Base-by-base conservation (phyloP, 768 basidiomycete species). In the Roridomyces roridus region DNA sequence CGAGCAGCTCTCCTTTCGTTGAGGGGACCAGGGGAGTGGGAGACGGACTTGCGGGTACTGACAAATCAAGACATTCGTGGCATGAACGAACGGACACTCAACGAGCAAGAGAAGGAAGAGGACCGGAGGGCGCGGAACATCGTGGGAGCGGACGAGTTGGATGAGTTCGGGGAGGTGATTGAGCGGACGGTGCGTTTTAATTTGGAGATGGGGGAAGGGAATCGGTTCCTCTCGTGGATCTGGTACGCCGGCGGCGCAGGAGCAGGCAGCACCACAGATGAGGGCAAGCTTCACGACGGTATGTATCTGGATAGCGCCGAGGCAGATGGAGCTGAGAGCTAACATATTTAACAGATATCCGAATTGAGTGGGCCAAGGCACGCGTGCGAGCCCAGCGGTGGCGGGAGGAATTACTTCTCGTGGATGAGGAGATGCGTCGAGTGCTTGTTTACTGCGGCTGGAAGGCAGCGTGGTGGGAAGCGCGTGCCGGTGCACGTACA, bases 101-200 rank as follows among this genome's bases (percentile, higher is more conserved):
- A 60, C 17, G 46, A 46, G 21, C 61, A 67, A 42, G 66, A 67
- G 53, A 56, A 56, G 51, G 55, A 66, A 21, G 63, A 61, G 25
- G 36, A 50, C 2, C 28, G 37, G 6, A 29, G 26, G 34, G 53
- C 62, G 1, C 43, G 52, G 20, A 23, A 28, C 5, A 34, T 29
- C 17, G 41, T 34, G 12, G 42, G 26, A 25, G 5, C 37, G 12
- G 46, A 54, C 21, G 28, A 43, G 4, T 51, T 44, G 12, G 46
- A 54, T 20, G 28, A 43, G 4, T 51, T 42, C 5, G 46, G 47
- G 10, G 57, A 50, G 15, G 15, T 17, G 0, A 29, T 51, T 5
- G 57, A 49, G 15, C 35, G 21, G 9, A 55, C 52, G 21, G 31
- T 44, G 8, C 45, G 49, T 2, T 55, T 52, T 48, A 41, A 29